These are phyloP conservation scores for Ottelia alismoides DNA, from an alignment of 106 monocot species.

Conservation along the genomic window DNA sequence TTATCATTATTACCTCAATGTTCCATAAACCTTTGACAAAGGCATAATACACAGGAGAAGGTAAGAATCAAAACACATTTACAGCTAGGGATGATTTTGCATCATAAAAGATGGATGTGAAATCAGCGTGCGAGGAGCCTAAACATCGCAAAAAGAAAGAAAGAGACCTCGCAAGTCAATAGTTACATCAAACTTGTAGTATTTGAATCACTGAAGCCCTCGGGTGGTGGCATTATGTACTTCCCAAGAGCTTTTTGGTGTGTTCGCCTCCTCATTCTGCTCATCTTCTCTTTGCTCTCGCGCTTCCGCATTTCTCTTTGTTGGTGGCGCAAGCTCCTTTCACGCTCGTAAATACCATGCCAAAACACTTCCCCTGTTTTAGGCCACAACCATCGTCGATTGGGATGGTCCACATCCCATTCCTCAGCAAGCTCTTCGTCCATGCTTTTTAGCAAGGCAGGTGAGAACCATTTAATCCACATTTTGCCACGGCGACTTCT, in stretches of 20 bases:
- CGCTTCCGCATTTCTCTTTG: slow-evolving; percentile 51
- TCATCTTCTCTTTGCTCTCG: slow-evolving; percentile 75
- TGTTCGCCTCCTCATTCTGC: slow-evolving; percentile 62
- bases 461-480: slow-evolving; percentile 82
- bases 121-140: too few species aligned
- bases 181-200: too few species aligned
- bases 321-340: slow-evolving; percentile 44
- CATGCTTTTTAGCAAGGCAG: slow-evolving; percentile 70
- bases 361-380: slow-evolving; percentile 87
- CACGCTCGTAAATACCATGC: slow-evolving; percentile 80
- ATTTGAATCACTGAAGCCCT: slow-evolving; percentile 26
- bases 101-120: too few species aligned
- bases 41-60: too few species aligned
- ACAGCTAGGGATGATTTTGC: too few species aligned
- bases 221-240: slow-evolving; percentile 64
- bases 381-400: slow-evolving; percentile 70
- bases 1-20: too few species aligned
- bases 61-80: too few species aligned
- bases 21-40: too few species aligned
- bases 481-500: slow-evolving; percentile 57
- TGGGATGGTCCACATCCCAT: slow-evolving; percentile 35
- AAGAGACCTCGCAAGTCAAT: too few species aligned
- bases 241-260: slow-evolving; percentile 87
- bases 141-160: too few species aligned
- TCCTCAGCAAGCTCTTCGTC: slow-evolving; percentile 96